phyloP scores from a whole-genome alignment of 352 stramenopile genomes.

The Elongisporangium prolatum region DNA sequence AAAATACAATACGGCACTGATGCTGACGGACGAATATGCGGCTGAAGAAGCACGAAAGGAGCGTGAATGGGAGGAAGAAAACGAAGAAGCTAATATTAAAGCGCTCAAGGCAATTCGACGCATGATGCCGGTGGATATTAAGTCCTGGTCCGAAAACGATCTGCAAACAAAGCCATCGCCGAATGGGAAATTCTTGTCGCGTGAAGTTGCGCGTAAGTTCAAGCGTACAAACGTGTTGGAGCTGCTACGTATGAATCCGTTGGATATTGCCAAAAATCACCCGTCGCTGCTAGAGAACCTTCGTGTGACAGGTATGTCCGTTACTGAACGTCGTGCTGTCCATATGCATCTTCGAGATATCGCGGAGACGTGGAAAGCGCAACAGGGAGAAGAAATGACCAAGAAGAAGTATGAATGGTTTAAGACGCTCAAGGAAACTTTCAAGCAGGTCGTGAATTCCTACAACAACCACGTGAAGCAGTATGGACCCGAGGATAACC shows the following conservation, averaged over 20 bases:
- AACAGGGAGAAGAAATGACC: conserved; percentile 90
- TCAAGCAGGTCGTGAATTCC: conserved; percentile 89
- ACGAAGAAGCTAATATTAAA: conserved; percentile 81
- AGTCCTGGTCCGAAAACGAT: conserved; percentile 88
- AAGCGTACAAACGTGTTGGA: conserved; percentile 92
- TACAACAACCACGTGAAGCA: conserved; percentile 90
- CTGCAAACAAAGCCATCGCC: conserved; percentile 60
- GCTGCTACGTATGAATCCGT: conserved; percentile 81
- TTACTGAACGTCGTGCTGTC: conserved; percentile 87
- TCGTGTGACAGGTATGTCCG: conserved; percentile 86
- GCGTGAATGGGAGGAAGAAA: conserved; percentile 90
- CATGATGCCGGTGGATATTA: conserved; percentile 91
- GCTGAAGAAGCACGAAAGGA: conserved; percentile 89
- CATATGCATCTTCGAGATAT: conserved; percentile 86
- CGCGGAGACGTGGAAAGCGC: conserved; percentile 82
- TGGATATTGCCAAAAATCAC: conserved; percentile 86
- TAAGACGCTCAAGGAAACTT: conserved; percentile 90
- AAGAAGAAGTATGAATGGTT: conserved; percentile 92
- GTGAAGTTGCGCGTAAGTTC: conserved; percentile 85
- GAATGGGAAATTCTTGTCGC: conserved; percentile 73
- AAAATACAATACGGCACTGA: conserved; percentile 90
- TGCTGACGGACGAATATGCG: conserved; percentile 91
- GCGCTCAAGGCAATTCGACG: conserved; percentile 86
- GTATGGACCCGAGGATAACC: conserved; percentile 86
- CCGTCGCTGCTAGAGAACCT: conserved; percentile 89